Conservation (phyloP, 2,329 filamentous ascomycete species). For the Beauveria brongniartii region DNA sequence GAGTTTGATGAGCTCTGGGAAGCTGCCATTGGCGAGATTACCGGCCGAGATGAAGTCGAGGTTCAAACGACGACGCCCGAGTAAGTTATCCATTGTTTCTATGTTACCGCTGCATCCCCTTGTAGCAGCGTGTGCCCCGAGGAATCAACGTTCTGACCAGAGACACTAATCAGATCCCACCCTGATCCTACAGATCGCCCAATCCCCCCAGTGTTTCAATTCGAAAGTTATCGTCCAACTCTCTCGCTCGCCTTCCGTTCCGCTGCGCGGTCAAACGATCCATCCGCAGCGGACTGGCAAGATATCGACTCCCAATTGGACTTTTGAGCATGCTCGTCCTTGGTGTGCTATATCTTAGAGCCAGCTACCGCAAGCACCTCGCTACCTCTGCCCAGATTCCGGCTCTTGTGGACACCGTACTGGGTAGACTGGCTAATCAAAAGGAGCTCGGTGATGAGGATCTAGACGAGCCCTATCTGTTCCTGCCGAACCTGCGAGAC, state of each 20-base stretch:
- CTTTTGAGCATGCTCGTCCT: constrained; percentile 45
- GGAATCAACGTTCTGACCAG: constrained; percentile 39
- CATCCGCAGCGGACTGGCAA: constrained; percentile 70
- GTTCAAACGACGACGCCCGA: constrained; percentile 28
- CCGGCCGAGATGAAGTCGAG: constrained; percentile 52
- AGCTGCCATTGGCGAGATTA: constrained; percentile 65
- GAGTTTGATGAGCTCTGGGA: constrained; percentile 89
- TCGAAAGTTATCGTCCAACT: constrained; percentile 69
- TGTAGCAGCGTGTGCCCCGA: constrained; percentile 3
- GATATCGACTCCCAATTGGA: constrained; percentile 81
- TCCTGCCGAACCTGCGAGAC: constrained; percentile 82
- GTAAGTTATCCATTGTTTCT: constrained; percentile 40
- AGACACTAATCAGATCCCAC: constrained; percentile 79
- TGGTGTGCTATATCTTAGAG: constrained; percentile 53
- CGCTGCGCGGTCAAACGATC: constrained; percentile 70
- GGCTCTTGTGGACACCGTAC: constrained; percentile 70
- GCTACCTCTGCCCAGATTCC: constrained; percentile 68
- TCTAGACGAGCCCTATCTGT: constrained; percentile 69
- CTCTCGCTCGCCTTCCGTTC: constrained; percentile 87
- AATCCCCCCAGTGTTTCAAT: constrained; percentile 52
- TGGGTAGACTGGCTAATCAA: constrained; percentile 75
- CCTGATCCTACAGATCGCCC: constrained; percentile 63
- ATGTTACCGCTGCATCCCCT: constrained; percentile 13
- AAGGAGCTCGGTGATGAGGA: constrained; percentile 67
- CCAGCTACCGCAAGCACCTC: constrained; percentile 53